Conservation (phyloP, 108 stramenopile species). For the Skeletonema menzelii region DNA sequence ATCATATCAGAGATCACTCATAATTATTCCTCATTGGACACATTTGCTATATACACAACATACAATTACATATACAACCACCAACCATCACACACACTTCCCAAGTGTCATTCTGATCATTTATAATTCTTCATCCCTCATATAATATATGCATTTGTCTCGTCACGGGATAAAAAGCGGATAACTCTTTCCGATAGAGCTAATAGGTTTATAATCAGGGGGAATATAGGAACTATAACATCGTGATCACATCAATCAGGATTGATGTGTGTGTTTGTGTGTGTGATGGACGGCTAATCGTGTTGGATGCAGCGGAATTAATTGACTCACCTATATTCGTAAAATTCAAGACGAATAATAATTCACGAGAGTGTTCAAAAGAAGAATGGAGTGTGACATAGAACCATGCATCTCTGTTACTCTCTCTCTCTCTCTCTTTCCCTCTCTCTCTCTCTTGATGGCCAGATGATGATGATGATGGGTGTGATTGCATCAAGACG, state of each 20-base stretch:
- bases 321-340: too few species aligned
- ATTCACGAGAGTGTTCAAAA: too few species aligned
- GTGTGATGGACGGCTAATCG: background rate
- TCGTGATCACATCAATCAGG: background rate
- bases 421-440: too few species aligned
- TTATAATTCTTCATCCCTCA: constrained; percentile 9
- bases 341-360: too few species aligned
- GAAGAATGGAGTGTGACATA: too few species aligned
- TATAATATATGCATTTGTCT: constrained; percentile 45
- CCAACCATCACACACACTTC: background rate
- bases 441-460: too few species aligned
- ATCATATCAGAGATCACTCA: background rate
- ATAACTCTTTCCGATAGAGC: constrained; percentile 44
- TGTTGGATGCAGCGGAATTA: too few species aligned
- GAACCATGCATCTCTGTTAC: too few species aligned
- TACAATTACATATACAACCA: background rate
- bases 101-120: background rate
- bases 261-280: background rate
- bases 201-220: constrained; percentile 40
- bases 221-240: background rate
- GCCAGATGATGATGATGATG: too few species aligned
- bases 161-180: constrained; percentile 29
- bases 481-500: too few species aligned
- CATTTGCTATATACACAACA: background rate
- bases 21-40: background rate